Conservation (phyloP, 345 rosid genomes). For the Tarenaya hassleriana region DNA sequence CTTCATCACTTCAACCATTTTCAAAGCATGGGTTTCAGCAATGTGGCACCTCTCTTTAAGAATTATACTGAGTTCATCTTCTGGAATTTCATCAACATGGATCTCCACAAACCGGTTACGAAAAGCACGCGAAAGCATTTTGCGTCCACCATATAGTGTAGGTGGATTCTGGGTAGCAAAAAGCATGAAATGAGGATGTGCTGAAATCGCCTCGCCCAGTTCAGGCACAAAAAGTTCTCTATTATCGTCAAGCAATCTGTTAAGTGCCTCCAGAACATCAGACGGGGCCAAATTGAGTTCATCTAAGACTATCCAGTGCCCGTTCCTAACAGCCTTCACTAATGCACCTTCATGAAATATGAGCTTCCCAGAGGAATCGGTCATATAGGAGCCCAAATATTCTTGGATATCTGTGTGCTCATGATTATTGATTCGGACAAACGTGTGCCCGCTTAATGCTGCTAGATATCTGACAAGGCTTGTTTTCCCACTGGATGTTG, state of each 20-base stretch:
- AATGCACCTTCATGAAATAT: constrained; percentile 86
- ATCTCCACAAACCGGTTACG: constrained; percentile 97
- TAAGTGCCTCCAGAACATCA: constrained; percentile 91
- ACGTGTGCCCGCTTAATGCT: constrained; percentile 69
- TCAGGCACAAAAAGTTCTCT: constrained; percentile 96
- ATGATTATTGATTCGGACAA: constrained; percentile 92
- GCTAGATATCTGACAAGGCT: constrained; percentile 98
- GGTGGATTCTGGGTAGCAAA: constrained; percentile 99
- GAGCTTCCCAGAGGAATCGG: constrained; percentile 79
- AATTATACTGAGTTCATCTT: constrained; percentile 68
- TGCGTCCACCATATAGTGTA: constrained; percentile 90
- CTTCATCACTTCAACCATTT: constrained; percentile 90
- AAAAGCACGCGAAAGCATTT: constrained; percentile 94
- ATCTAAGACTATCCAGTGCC: constrained; percentile 92
- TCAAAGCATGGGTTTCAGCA: constrained; percentile 63
- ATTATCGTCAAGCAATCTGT: constrained; percentile 89
- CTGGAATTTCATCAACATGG: constrained; percentile 96
- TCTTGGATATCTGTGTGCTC: constrained; percentile 95
- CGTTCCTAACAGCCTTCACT: constrained; percentile 87
- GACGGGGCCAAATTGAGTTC: constrained; percentile 96
- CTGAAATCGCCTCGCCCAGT: constrained; percentile 56
- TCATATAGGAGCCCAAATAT: constrained; percentile 80
- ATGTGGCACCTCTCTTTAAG: constrained; percentile 59
- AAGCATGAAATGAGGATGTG: constrained; percentile 94
- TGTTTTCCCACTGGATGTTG: constrained; percentile 96